Base-by-base conservation (phyloP, 2,329 filamentous ascomycete species). In the Plenodomus lindquistii region DNA sequence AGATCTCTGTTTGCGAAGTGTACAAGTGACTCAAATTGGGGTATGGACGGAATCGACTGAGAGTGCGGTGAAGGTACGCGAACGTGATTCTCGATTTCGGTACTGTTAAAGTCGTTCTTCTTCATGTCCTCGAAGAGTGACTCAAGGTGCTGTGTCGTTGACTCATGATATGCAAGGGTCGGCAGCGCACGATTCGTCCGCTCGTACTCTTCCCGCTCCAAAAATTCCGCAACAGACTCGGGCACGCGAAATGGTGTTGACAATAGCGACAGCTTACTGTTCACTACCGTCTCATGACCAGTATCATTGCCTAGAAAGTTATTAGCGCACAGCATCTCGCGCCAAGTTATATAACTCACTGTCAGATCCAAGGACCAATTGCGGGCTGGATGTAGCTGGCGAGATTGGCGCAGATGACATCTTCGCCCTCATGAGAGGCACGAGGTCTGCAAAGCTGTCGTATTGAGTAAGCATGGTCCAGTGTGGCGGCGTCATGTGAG, bases 401-500 rank as follows among this genome's bases (percentile, higher is more conserved):
- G 44, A 19, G 13, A 20, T 36, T 4, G 40, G 37, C 3, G 41
- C 40, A 19, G 58, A 61, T 0, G 55, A 37, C 41, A 53, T 57
- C 51, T 63, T 62, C 5, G 47, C 55, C 38, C 42, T 55, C 60
- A 63, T 59, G 4, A 63, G 39, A n/a, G 9, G 19, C 7, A 54
- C 27, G 9, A 64, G 58, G n/a, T 43, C 56, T 5, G 48, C 52
- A 42, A 65, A 63, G 37, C 54, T 62, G 36, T 65, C 60, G 13
- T 17, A 44, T 4, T 45, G 41, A 15, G 17, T 3, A 4, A 27
- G 15, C 18, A 39, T 42, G 34, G 24, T 10, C 13, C 31, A 17
- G 5, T 24, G 27, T 31, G 9, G 9, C 10, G 27, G 9, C 27
- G 15, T 31, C 22, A 6, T 24, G 27, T 31, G 27, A 31, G 6